Percentiles rank a stretch among this genome's conserved stretches.
Conservation (phyloP, 352 stramenopile genomes). For the Plasmopara halstedii region DNA sequence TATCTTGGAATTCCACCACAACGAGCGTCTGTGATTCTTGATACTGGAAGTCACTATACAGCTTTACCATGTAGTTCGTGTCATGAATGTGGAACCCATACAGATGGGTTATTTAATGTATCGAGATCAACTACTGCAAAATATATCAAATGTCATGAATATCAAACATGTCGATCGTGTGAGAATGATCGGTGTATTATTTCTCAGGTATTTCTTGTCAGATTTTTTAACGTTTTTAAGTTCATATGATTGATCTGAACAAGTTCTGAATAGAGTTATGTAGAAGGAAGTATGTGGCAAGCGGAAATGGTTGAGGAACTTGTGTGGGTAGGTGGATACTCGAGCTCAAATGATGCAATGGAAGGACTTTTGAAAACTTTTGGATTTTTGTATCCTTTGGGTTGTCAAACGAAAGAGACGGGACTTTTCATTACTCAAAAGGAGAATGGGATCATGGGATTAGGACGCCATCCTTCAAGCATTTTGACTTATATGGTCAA, state of each 20-base stretch:
- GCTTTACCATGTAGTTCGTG: conserved; percentile 69
- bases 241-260: too few relatives aligned
- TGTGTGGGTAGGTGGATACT: conserved; percentile 70
- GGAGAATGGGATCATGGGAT: conserved; percentile 87
- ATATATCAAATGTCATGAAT: conserved; percentile 55
- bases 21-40: conserved; percentile 78
- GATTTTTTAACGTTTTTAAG: background rate
- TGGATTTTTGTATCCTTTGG: conserved; percentile 67
- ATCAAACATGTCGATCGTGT: conserved; percentile 44
- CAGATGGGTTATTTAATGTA: conserved; percentile 64
- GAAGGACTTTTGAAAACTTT: conserved; percentile 50
- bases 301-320: conserved; percentile 73
- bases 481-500: conserved; percentile 66
- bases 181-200: conserved; percentile 62
- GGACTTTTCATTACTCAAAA: conserved; percentile 82
- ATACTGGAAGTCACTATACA: conserved; percentile 77
- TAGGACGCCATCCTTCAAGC: conserved; percentile 56
- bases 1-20: conserved; percentile 74
- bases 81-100: conserved; percentile 59
- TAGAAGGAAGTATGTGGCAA: conserved; percentile 84
- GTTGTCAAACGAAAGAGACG: conserved; percentile 78
- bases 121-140: conserved; percentile 69
- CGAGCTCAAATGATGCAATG: conserved; percentile 26
- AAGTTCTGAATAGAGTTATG: conserved; percentile 67
- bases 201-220: conserved; percentile 29